Percentiles rank a stretch among this genome's conserved stretches.
phyloP scores from a whole-genome alignment of 768 basidiomycete genomes.

The Agaricus bisporus region DNA sequence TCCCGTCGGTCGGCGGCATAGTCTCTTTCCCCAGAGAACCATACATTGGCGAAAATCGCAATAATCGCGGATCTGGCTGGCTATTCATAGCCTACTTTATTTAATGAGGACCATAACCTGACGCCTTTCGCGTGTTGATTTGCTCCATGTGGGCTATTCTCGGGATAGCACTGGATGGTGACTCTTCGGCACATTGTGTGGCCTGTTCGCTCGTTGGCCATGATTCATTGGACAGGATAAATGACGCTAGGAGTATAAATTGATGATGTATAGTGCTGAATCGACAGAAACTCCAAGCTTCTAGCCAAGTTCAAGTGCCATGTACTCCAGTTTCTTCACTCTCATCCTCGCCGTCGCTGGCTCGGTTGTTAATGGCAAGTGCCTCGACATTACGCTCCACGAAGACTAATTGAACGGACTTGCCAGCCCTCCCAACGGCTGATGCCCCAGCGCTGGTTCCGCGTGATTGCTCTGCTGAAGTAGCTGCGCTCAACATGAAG shows the following conservation, averaged over 20 bases:
- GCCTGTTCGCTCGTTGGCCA: neutral
- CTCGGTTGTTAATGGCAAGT: constrained; percentile 3
- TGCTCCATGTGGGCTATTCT: no score
- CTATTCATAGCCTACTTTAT: no score
- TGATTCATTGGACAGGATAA: constrained; percentile 4
- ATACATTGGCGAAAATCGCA: no score
- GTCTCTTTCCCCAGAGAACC: no score
- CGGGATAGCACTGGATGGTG: no score
- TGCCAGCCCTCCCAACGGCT: neutral
- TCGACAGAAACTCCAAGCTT: neutral
- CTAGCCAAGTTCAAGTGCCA: neutral
- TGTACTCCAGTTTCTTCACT: constrained; percentile 2
- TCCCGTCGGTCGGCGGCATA: no score
- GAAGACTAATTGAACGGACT: neutral
- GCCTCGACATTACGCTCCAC: neutral
- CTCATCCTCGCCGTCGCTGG: neutral
- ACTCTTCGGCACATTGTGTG: no score
- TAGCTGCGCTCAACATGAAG: constrained; percentile 10
- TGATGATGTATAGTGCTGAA: neutral
- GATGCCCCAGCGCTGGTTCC: constrained; percentile 8
- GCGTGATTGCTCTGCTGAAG: constrained; percentile 20
- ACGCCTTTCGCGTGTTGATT: no score
- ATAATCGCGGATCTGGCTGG: no score
- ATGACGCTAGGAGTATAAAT: constrained; percentile 2
- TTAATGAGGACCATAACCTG: no score